Base-by-base conservation (phyloP, 352 stramenopile species). In the Phytophthora niederhauseri region DNA sequence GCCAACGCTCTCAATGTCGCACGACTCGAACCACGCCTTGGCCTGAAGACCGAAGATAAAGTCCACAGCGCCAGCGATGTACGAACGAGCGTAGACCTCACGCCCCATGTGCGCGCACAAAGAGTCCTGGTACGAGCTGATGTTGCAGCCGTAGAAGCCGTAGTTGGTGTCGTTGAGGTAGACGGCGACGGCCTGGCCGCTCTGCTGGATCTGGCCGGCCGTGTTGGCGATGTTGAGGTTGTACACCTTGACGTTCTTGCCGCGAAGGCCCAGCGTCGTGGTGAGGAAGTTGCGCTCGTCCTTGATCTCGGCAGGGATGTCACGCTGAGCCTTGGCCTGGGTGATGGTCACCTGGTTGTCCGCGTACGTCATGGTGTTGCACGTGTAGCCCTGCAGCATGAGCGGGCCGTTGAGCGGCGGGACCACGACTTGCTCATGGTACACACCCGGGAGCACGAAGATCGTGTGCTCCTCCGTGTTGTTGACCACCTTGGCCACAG, bases 181-280 rank as follows among this genome's bases (percentile, higher is more conserved):
- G 4, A 46, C 26, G 5, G 63, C 56, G 3, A 70, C 55, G 4
- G 54, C 64, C 45, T 70, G 64, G 9, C 64, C 64, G 43, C 30
- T 34, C 30, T 34, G 30, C 30, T 34, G 30, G 30, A 34, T 34
- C 30, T 34, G 30, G 6, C 30, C 30, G 30, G 30, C 30, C 30
- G 30, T 34, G 46, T 71, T 71, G 58, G 57, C 57, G 5, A 71
- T 43, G 28, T 71, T 71, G 20, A 71, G 26, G 43, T 72, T 72
- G 59, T 72, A 72, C 20, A 72, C 28, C 6, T 61, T 61, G 15
- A 60, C 26, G 19, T 56, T 68, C 9, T 34, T 15, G 62, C 58
- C 34, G 63, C 57, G 9, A 64, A 34, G 4, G 31, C 30, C 53
- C 63, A n/a, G 7, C 36, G 36, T 45, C 36, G 36, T 7, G 36